Evolutionary conservation across 768 basidiomycete genomes (phyloP).

Genomic region (Candolleomyces efflorescens): DNA sequence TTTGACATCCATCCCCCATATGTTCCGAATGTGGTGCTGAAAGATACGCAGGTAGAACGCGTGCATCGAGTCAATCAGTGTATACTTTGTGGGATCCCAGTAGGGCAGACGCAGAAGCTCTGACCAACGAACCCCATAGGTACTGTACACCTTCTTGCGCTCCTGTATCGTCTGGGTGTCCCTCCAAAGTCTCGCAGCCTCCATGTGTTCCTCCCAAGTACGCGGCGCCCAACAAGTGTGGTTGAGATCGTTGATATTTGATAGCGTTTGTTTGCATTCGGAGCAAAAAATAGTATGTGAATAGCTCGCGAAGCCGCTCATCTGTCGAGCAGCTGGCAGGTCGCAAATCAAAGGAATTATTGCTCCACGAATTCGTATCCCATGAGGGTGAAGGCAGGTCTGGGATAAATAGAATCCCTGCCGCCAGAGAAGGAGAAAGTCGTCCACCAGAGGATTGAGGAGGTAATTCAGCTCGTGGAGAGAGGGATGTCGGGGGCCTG

Average conservation of each 20-base stretch:
- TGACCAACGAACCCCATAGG: conserved; percentile 17
- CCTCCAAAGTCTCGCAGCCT: not conserved
- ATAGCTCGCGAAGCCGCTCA: conserved; percentile 17
- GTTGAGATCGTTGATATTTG: conserved; percentile 2
- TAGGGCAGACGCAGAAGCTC: conserved; percentile 23
- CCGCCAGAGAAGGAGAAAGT: conserved; percentile 25
- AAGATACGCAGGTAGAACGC: conserved; percentile 9
- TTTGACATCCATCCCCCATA: conserved; percentile 10
- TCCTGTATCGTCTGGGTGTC: conserved; percentile 6
- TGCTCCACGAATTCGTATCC: conserved; percentile 5
- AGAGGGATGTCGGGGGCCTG: conserved; percentile 18
- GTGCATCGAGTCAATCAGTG: conserved; percentile 15
- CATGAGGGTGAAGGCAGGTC: conserved; percentile 14
- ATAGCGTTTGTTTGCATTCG: not conserved
- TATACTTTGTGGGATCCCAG: conserved; percentile 20
- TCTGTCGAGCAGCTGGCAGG: conserved; percentile 21
- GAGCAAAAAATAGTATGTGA: conserved; percentile 11
- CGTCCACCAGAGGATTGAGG: conserved; percentile 28
- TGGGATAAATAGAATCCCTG: conserved; percentile 19
- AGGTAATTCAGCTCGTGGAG: conserved; percentile 28
- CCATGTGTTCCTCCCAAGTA: not conserved
- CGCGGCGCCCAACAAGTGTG: not conserved
- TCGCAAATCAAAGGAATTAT: conserved; percentile 28
- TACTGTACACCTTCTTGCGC: conserved; percentile 11
- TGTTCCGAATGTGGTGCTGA: conserved; percentile 4